A percentile compares a stretch with the other conserved stretches of the same genome.
These are phyloP conservation scores for Alternaria sp. DNA, from an alignment of 2,329 filamentous ascomycete genomes.

Conservation along the genomic window DNA sequence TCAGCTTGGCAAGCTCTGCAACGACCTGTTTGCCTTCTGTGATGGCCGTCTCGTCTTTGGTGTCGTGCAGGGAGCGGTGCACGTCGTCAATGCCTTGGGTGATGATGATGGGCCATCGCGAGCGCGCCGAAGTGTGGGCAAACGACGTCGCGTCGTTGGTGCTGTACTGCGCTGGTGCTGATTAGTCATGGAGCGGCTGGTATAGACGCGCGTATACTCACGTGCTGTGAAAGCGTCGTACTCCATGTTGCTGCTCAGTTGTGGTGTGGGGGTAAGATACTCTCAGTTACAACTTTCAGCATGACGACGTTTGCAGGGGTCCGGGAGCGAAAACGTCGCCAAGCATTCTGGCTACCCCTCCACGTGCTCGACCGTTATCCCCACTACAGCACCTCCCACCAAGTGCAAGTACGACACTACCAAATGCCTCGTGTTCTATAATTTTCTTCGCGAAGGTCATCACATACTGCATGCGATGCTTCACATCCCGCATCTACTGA, in stretches of 20 bases:
- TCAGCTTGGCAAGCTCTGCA: conserved; percentile 78
- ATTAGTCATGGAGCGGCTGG: neutral
- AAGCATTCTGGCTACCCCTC: neutral
- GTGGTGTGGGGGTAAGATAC: neutral
- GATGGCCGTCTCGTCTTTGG: conserved; percentile 67
- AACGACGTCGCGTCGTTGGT: conserved; percentile 88
- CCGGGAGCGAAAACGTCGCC: neutral
- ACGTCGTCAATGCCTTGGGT: conserved; percentile 93
- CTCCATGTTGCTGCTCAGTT: conserved; percentile 22
- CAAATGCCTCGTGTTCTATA: too few relatives aligned
- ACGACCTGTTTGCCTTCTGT: conserved; percentile 88
- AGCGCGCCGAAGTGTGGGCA: conserved; percentile 80
- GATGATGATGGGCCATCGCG: conserved; percentile 93
- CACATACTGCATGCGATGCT: neutral
- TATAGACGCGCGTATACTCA: neutral
- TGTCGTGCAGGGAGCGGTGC: conserved; percentile 72
- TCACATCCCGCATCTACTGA: accelerated
- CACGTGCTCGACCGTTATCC: neutral
- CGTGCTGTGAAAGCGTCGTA: conserved; percentile 29
- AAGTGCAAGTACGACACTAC: neutral
- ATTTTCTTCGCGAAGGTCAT: too few relatives aligned
- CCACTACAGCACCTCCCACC: neutral
- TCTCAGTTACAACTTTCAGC: neutral
- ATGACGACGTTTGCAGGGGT: neutral
- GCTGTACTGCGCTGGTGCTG: conserved; percentile 69